These are phyloP conservation scores for Botryotinia globosa DNA, from an alignment of 2,329 filamentous ascomycete species.

Conservation along the genomic window DNA sequence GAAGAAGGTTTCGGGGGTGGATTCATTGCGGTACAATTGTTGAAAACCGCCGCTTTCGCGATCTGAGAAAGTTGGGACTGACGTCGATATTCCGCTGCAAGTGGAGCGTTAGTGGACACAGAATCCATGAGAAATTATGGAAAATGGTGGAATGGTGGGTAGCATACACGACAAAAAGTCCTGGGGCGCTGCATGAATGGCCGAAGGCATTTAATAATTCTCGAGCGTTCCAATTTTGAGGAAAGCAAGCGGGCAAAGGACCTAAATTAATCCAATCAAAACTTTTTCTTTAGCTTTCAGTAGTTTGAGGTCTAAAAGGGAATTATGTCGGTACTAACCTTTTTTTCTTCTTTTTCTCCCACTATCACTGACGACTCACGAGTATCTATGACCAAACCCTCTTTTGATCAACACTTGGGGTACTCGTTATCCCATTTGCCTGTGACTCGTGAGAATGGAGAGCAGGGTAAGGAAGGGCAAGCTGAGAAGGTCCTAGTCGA, in stretches of 20 bases:
- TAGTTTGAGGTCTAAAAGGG: conserved; percentile 8
- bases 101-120: conserved; percentile 13
- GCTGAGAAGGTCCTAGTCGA: neutral
- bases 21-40: conserved; percentile 17
- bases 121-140: neutral
- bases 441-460: neutral
- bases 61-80: conserved; percentile 20
- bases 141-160: conserved; percentile 16
- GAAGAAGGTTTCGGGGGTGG: conserved; percentile 4
- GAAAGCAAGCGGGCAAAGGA: neutral
- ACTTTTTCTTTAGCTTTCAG: neutral
- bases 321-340: conserved; percentile 17
- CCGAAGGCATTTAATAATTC: conserved; percentile 19
- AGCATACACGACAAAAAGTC: conserved; percentile 19
- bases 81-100: conserved; percentile 18
- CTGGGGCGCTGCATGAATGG: conserved; percentile 17
- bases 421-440: too few species aligned
- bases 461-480: neutral
- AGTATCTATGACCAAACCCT: neutral
- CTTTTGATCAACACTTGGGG: neutral
- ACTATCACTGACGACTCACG: neutral
- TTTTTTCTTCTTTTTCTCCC: neutral
- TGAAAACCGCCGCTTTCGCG: conserved; percentile 14
- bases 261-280: conserved; percentile 5
- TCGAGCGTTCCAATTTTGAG: neutral